Evolutionary conservation across 1,139 yeast species (phyloP), one percentile per base, ranked within the genome.

Genomic region (Pichia cactophila): DNA sequence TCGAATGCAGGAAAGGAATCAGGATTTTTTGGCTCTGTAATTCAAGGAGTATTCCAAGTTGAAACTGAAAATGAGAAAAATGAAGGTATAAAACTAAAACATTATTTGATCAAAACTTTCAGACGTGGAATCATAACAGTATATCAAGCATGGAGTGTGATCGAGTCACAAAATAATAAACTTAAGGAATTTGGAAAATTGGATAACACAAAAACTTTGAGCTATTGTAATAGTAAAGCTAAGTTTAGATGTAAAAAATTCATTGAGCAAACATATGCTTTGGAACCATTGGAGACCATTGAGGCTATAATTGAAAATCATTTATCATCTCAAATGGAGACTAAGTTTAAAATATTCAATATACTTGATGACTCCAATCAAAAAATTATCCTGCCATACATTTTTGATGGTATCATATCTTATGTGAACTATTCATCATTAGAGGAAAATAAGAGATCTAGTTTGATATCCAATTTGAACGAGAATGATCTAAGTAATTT

Each of bases 341-440:
- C 29, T 6, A 50, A 50, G 2, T 41, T 47, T n/a, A 84, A 83
- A 56, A 60, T 87, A 4, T 67, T 86, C 29, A 89, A 86, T 63
- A 82, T 86, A 10, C 69, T 92, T 45, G 97, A 90, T 66, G 94
- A 95, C 0, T 86, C 96, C 3, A 78, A 87, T 54, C 85, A 95
- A 0, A 87, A 83, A 52, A 60, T 80, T 5, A 86, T 95, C 0
- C 69, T 89, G 23, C 94, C 95, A 0, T 74, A 77, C 55, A 66
- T 88, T 9, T 68, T 86, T 54, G 73, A 77, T 52, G 74, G 87
- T 0, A 70, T 86, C 26, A 66, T 71, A 16, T 63, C 71, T 40
- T 65, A 81, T 41, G 68, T 71, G 33, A 72, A 74, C 51, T 68
- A 68, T 8, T 54, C 61, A 5, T 54, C 60, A 17, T 50, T 64